Evolutionary conservation across 2,329 filamentous ascomycete species (phyloP).

Genomic region (Aspergillus sojae): DNA sequence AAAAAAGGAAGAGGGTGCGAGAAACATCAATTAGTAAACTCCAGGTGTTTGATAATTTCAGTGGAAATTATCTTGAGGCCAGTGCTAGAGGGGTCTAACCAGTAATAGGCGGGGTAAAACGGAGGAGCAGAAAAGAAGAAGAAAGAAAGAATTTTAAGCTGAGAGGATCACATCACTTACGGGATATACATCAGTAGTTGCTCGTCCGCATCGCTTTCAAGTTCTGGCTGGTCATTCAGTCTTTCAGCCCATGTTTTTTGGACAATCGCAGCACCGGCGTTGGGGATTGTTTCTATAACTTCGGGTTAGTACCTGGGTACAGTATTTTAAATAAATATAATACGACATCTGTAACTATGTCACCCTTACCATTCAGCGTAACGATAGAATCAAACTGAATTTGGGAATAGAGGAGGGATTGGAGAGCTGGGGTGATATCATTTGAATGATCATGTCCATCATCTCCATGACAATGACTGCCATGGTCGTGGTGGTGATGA

Average conservation of each 20-base stretch:
- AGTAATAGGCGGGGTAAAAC: conserved; percentile 27
- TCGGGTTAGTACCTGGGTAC: conserved; percentile 6
- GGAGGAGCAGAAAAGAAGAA: neutral
- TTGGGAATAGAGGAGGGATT: conserved; percentile 87
- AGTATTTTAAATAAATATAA: neutral
- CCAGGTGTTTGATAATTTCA: neutral
- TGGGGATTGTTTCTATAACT: conserved; percentile 57
- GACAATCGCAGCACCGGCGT: conserved; percentile 73
- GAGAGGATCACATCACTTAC: conserved; percentile 53
- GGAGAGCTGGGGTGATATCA: conserved; percentile 87
- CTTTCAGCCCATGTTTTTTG: conserved; percentile 92
- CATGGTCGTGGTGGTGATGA: conserved; percentile 44
- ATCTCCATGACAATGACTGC: conserved; percentile 53
- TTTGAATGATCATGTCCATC: conserved; percentile 82
- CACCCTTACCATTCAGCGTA: conserved; percentile 70
- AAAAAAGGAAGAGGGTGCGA: no score
- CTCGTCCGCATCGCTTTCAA: conserved; percentile 86
- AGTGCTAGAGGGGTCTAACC: conserved; percentile 24
- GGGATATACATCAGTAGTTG: conserved; percentile 92
- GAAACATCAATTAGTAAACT: neutral
- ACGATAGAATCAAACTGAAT: conserved; percentile 85
- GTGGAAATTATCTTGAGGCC: neutral
- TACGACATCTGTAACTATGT: neutral
- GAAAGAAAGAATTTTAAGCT: neutral
- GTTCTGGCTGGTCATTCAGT: conserved; percentile 69